These are phyloP conservation scores for Gnomoniopsis smithogilvyi DNA, from an alignment of 2,329 filamentous ascomycete genomes.

Conservation along the genomic window DNA sequence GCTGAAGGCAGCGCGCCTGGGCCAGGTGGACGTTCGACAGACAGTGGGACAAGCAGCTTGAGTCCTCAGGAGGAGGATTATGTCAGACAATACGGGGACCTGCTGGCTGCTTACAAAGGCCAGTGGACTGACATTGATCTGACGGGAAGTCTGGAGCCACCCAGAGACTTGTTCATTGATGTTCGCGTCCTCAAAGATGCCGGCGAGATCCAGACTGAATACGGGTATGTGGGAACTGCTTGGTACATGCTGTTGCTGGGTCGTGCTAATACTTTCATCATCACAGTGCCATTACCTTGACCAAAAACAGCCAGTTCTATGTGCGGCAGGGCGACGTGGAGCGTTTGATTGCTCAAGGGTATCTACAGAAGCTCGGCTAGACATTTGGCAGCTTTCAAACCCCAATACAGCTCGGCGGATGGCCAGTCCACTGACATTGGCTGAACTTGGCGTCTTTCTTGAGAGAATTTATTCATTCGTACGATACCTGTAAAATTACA, in stretches of 20 bases:
- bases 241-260: neutral
- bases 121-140: conserved; percentile 98
- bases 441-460: neutral
- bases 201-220: conserved; percentile 98
- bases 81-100: conserved; percentile 83
- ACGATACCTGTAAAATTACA: neutral
- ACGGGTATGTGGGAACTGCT: conserved; percentile 63
- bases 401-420: neutral
- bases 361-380: conserved; percentile 86
- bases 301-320: conserved; percentile 97
- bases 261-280: conserved; percentile 1
- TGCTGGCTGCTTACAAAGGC: conserved; percentile 94
- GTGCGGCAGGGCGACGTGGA: conserved; percentile 96
- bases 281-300: conserved; percentile 83
- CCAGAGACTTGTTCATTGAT: conserved; percentile 94
- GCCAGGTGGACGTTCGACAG: conserved; percentile 34
- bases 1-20: conserved; percentile 30
- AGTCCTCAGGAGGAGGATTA: conserved; percentile 98
- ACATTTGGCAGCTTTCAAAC: neutral
- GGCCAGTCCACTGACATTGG: neutral
- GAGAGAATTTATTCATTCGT: neutral
- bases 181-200: conserved; percentile 94
- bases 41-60: conserved; percentile 67
- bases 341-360: conserved; percentile 88
- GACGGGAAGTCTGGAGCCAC: conserved; percentile 89